Base-by-base conservation (phyloP, 1,139 yeast species). In the Candida neerlandica region DNA sequence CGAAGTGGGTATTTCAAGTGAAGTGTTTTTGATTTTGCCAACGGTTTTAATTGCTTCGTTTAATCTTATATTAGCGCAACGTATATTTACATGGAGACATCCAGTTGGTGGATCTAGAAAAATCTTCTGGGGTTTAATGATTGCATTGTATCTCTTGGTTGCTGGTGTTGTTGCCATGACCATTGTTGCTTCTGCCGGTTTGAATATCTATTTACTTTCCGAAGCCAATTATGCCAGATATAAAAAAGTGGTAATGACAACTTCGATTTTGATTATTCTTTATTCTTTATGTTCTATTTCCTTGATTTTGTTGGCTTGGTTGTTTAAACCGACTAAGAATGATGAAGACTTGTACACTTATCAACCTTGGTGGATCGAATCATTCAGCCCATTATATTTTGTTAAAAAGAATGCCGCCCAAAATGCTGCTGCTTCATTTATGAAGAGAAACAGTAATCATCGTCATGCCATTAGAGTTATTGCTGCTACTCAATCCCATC, bases 311-410 rank as follows among this genome's bases (percentile, higher is more conserved):
- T 64, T 78, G 39, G 82, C 92, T 0, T 86, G 72, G 61, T 56
- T 79, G 51, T 69, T 82, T 58, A 78, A 81, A 50, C 85, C 90
- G 23, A 82, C 89, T 12, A 58, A 66, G 43, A 74, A 74, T 53
- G 86, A 84, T 61, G 80, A 77, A 58, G 66, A 70, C 45, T 69
- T 83, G 41, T 73, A 77, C 57, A 84, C 89, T 16, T 82, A 82
- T 62, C 94, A 86, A 65, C 89, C 95, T 35, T 84, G 86, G 78
- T 87, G 95, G 95, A 83, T 87, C 60, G 84, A 84, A 61, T 77
- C 83, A 1, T 84, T 85, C 58, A 62, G 70, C 15, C 76, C 85
- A 12, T 67, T 72, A 41, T 84, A 84, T 63, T 84, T 75, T 63
- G 84, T 82, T 19, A 72, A 72, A 55, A 75, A 72, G 41, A 70